These are phyloP conservation scores for Rhizophlyctis rosea DNA, from an alignment of 192 early-diverging fungal genomes.

Conservation along the genomic window DNA sequence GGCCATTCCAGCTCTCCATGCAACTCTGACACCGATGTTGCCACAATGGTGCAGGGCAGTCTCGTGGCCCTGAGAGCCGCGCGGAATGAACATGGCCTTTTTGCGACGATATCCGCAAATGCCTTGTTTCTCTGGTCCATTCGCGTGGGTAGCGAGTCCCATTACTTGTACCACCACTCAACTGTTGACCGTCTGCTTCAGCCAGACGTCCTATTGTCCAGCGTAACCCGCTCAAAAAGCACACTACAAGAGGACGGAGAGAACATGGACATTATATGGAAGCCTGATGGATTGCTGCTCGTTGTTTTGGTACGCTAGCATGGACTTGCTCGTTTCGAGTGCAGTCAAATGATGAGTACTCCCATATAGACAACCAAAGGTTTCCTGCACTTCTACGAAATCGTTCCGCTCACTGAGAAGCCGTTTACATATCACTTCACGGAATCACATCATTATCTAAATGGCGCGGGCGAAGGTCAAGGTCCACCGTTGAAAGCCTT, in stretches of 20 bases:
- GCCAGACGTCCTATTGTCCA: conserved; percentile 66
- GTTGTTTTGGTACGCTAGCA: conserved; percentile 59
- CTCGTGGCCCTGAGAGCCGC: background rate
- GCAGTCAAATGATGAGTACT: background rate
- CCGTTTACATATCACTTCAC: conserved; percentile 59
- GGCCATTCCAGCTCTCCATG: too few species aligned
- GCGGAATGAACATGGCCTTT: background rate
- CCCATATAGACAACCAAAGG: conserved; percentile 54
- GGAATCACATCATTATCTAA: conserved; percentile 56
- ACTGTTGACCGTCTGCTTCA: conserved; percentile 21
- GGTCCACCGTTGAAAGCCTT: conserved; percentile 44
- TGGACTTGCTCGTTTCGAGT: background rate
- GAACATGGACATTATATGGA: conserved; percentile 71
- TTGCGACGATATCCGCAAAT: background rate
- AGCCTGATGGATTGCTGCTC: conserved; percentile 60
- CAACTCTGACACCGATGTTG: too few species aligned
- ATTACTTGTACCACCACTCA: background rate
- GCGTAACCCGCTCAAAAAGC: conserved; percentile 56
- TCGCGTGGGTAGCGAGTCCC: background rate
- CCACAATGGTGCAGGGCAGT: too few species aligned
- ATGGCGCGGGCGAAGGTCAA: conserved; percentile 67
- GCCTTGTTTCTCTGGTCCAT: conserved; percentile 1
- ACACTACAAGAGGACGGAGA: conserved; percentile 72
- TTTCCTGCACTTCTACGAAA: conserved; percentile 68
- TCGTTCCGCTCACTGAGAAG: conserved; percentile 35